Conservation (phyloP, 2,329 filamentous ascomycete genomes). For the Dichotomopilus funicola region DNA sequence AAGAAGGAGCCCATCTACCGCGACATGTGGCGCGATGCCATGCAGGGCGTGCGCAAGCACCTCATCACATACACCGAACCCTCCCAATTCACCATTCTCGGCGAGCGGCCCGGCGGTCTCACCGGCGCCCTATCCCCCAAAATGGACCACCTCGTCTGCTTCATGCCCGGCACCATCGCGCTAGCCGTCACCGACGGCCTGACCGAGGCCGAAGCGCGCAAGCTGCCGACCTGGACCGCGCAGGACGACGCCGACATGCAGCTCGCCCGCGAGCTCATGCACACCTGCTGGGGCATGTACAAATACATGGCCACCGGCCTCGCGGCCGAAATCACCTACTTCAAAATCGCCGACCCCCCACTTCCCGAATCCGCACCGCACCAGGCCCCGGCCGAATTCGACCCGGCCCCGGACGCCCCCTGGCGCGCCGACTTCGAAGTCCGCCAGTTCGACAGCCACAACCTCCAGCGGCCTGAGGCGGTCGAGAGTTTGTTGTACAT, state of each 20-base stretch:
- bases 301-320: slow-evolving; percentile 81
- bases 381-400: slow-evolving; percentile 44
- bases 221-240: slow-evolving; percentile 64
- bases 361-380: slow-evolving; percentile 51
- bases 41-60: slow-evolving; percentile 82
- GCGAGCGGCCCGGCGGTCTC: slow-evolving; percentile 74
- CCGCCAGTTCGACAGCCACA: slow-evolving; percentile 78
- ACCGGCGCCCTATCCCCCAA: slow-evolving; percentile 64
- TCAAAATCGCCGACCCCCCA: slow-evolving; percentile 66
- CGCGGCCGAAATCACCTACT: slow-evolving; percentile 92
- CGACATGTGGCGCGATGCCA: slow-evolving; percentile 86
- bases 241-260: slow-evolving; percentile 81
- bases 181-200: slow-evolving; percentile 76
- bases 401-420: slow-evolving; percentile 45
- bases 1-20: slow-evolving; percentile 78
- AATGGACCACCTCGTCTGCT: slow-evolving; percentile 98
- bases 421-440: slow-evolving; percentile 78
- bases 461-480: slow-evolving; percentile 91
- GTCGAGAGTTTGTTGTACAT: slow-evolving; percentile 97
- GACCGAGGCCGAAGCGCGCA: slow-evolving; percentile 67
- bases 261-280: slow-evolving; percentile 83
- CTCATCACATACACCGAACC: slow-evolving; percentile 81
- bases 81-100: slow-evolving; percentile 79
- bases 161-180: slow-evolving; percentile 93
- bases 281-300: slow-evolving; percentile 98